These are phyloP conservation scores for Corchorus olitorius DNA, from an alignment of 345 rosid genomes.

Conservation along the genomic window DNA sequence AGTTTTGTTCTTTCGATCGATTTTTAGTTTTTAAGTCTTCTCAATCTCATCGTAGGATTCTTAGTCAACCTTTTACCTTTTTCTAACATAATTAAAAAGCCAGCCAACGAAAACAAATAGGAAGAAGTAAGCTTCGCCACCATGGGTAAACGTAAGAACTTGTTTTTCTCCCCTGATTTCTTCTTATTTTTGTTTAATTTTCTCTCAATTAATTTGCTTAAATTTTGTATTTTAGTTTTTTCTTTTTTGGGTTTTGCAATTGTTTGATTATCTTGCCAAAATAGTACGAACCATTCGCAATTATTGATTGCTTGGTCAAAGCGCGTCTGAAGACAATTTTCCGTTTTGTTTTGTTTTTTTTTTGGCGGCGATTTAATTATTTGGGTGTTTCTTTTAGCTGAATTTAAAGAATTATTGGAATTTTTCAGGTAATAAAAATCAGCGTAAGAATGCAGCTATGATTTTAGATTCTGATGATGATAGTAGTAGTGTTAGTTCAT, in stretches of 20 bases:
- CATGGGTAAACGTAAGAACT: slow-evolving; percentile 80
- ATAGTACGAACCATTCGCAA: background rate
- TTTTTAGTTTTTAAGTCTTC: slow-evolving; percentile 26
- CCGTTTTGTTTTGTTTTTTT: no score
- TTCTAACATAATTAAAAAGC: slow-evolving; percentile 25
- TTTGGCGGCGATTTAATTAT: background rate
- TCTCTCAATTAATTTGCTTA: background rate
- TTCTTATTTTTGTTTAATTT: background rate
- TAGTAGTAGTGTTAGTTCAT: slow-evolving; percentile 71
- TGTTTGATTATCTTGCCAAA: background rate
- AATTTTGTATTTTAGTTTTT: background rate
- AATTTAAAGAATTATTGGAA: background rate
- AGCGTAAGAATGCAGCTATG: slow-evolving; percentile 43
- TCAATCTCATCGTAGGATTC: slow-evolving; percentile 32
- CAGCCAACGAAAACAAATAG: background rate
- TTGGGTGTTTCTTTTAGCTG: background rate
- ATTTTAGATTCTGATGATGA: slow-evolving; percentile 85
- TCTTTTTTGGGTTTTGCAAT: background rate
- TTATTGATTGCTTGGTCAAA: background rate
- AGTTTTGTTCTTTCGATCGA: slow-evolving; percentile 29
- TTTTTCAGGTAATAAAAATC: slow-evolving; percentile 52
- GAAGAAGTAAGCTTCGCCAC: slow-evolving; percentile 16
- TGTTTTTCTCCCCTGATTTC: background rate
- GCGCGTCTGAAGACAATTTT: background rate
- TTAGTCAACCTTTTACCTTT: slow-evolving; percentile 35